Percentiles rank a stretch among this genome's conserved stretches.
phyloP scores from a whole-genome alignment of 164 flowering plant genomes.

The Magnolia sinica region DNA sequence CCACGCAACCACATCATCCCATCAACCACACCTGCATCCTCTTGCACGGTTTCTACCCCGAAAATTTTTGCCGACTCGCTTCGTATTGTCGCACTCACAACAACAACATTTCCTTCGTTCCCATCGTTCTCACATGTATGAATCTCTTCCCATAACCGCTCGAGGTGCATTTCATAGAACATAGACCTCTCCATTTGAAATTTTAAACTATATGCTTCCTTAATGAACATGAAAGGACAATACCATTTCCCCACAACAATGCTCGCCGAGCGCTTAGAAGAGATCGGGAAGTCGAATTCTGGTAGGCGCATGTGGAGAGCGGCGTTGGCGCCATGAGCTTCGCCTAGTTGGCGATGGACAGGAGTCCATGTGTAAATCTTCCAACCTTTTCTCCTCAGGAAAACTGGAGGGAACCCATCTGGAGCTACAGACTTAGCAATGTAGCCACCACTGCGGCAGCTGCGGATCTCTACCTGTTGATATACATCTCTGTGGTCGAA shows the following conservation, averaged over 20 bases:
- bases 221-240: conserved; percentile 21
- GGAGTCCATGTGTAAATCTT: neutral
- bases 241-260: conserved; percentile 17
- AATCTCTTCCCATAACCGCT: conserved; percentile 60
- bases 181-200: conserved; percentile 37
- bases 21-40: neutral
- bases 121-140: conserved; percentile 25
- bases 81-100: neutral
- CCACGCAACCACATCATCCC: conserved; percentile 6
- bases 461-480: conserved; percentile 38
- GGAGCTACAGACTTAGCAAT: conserved; percentile 16
- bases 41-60: neutral
- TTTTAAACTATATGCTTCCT: conserved; percentile 10
- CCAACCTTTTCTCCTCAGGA: conserved; percentile 20
- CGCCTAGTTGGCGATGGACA: neutral
- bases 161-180: conserved; percentile 50
- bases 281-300: conserved; percentile 4
- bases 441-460: conserved; percentile 1
- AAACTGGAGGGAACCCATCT: conserved; percentile 16
- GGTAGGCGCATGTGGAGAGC: conserved; percentile 5
- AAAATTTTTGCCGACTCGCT: neutral
- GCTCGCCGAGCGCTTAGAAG: neutral
- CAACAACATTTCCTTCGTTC: conserved; percentile 12
- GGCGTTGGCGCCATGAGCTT: conserved; percentile 4
- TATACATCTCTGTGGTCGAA: conserved; percentile 34